Evolutionary conservation across 345 rosid genomes (phyloP), one percentile per base, ranked within the genome.

Genomic region (Orychophragmus violaceus): DNA sequence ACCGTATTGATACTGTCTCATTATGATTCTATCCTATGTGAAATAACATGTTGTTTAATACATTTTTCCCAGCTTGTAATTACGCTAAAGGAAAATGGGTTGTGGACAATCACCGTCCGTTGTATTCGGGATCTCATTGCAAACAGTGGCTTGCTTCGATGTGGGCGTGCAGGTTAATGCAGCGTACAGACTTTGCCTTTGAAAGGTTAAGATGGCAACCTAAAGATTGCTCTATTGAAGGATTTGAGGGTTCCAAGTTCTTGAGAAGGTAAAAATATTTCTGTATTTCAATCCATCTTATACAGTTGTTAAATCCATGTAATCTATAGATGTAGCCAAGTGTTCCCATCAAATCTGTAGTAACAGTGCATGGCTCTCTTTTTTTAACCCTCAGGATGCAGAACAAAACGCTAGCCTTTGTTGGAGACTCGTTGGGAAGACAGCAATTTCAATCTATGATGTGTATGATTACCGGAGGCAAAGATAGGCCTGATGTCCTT

Each of bases 151-250:
- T 93, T 64, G 88, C 98, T 21, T 60, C 59, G 18, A 90, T 85
- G 97, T 93, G 98, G 98, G 96, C 98, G 17, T 90, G 98, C 75
- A 81, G 87, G 71, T 74, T 88, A 79, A 93, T 84, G 79, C 92
- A 88, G 69, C 94, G 97, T 37, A 81, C 74, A 63, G 95, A 90
- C 75, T 93, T 93, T 75, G 74, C 87, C 49, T 90, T 80, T 42
- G 98, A 93, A 76, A 84, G 61, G 44, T 65, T 86, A 44, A 77
- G 85, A 55, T 93, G 98, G 98, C 94, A 88, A 61, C 92, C 98
- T 22, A 86, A 82, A 76, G 73, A 79, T 71, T 93, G 98, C 78
- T 68, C 84, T 71, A 81, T 90, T 84, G 94, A 88, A 78, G 85
- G 74, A 44, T 93, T 93, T 65, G 87, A 87, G 76, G 83, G 79